phyloP scores from a whole-genome alignment of 768 basidiomycete species.

The Fistulinella prunicolor region DNA sequence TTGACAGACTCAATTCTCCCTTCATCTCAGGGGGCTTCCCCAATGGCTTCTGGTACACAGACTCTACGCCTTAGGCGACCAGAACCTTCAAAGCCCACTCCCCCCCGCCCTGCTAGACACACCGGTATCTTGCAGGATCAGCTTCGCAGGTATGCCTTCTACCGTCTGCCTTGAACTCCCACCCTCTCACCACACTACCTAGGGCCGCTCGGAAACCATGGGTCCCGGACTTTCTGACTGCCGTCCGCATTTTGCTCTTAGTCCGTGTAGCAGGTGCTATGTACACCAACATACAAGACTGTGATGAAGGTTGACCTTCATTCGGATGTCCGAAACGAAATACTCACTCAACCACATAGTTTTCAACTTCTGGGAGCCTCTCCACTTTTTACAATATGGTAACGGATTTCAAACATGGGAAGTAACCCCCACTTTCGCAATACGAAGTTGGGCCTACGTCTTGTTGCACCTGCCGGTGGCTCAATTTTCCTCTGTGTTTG shows the following conservation, averaged over 20 bases:
- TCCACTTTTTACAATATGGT: constrained; percentile 86
- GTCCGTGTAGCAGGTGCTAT: constrained; percentile 82
- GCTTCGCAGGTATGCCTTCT: constrained; percentile 56
- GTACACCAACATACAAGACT: constrained; percentile 94
- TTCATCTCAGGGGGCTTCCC: not conserved
- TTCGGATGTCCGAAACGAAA: not conserved
- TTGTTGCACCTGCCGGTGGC: constrained; percentile 72
- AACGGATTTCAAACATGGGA: constrained; percentile 99
- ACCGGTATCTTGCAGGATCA: constrained; percentile 77
- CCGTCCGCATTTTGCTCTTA: constrained; percentile 79
- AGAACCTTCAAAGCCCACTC: constrained; percentile 20
- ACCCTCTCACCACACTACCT: constrained; percentile 6
- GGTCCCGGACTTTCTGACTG: constrained; percentile 80
- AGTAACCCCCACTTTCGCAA: constrained; percentile 83
- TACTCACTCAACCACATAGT: constrained; percentile 49
- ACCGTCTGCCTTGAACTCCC: not conserved
- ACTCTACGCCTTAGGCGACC: constrained; percentile 52
- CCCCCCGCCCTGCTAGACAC: constrained; percentile 44
- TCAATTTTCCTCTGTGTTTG: constrained; percentile 54
- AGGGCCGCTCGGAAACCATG: constrained; percentile 78
- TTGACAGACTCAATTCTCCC: too few relatives aligned
- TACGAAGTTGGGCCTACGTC: constrained; percentile 94
- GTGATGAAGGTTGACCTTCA: constrained; percentile 79
- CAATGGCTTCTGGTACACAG: constrained; percentile 47
- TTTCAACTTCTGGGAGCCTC: constrained; percentile 98